Evolutionary conservation across 1,284 basidiomycete genomes (phyloP), one percentile per base, ranked within the genome.

Genomic region (Marasmius tenuissimus): DNA sequence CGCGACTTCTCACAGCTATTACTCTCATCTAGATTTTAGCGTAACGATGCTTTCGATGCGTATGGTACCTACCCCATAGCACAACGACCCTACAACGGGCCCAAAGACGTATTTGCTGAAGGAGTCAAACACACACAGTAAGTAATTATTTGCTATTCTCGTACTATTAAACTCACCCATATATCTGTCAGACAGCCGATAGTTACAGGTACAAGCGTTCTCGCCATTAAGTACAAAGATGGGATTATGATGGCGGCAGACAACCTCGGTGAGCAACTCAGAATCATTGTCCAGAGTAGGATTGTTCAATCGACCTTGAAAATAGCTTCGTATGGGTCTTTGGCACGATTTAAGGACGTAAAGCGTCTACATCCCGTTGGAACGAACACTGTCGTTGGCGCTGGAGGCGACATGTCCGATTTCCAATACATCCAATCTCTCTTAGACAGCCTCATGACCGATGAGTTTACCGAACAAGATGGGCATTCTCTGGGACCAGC

Each of bases 201-300:
- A 65, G 95, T 98, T 14, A 99, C 97, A 0, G 97, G 97, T 68
- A 97, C 97, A 4, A 96, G 93, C 60, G 94, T 99, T 8, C 84
- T 99, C 42, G 97, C 92, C 6, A 82, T 99, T 74, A 93, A 93
- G 76, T 99, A 87, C 85, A 95, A 96, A 75, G 95, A 94, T 70
- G 97, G 97, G 2, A 89, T 99, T 67, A 98, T 99, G 94, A 89
- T 99, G 81, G 96, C 97, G n/a, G 94, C 97, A 39, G 97, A 99
- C 81, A 98, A 92, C 69, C 89, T 99, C 57, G 95, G 95, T 96
- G 63, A 62, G 75, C 70, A 35, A 39, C 52, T 22, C n/a, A 56
- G 38, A 47, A 34, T 27, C 40, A 20, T 40, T 57, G 48, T 35
- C 47, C 45, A 16, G n/a, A 37, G 40, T 57, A 51, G 42, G 20